These are phyloP conservation scores for Saccharomycopsis lassenensis DNA, from an alignment of 805 yeast species.

Conservation along the genomic window DNA sequence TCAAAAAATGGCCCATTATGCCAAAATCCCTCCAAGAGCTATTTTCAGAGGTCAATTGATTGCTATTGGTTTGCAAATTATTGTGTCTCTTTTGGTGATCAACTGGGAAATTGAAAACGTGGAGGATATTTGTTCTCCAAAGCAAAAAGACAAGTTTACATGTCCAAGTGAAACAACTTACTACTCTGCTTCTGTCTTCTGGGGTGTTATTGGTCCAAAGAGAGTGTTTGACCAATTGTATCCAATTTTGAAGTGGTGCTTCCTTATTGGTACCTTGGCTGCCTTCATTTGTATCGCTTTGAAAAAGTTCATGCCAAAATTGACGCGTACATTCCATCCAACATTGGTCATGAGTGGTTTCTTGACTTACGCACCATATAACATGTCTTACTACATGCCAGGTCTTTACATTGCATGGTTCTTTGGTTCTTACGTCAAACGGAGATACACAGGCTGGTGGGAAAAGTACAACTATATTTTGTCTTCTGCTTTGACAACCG, in stretches of 20 bases:
- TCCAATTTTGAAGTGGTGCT: slow-evolving; percentile 52
- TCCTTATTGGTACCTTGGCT: slow-evolving; percentile 40
- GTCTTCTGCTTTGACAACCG: slow-evolving; percentile 46
- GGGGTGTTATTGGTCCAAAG: slow-evolving; percentile 46
- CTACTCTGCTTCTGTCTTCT: slow-evolving; percentile 41
- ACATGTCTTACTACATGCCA: slow-evolving; percentile 28
- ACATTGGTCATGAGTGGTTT: slow-evolving; percentile 41
- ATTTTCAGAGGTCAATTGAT: slow-evolving; percentile 36
- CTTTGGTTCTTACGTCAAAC: slow-evolving; percentile 40
- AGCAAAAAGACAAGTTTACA: slow-evolving; percentile 29
- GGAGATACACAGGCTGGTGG: slow-evolving; percentile 44
- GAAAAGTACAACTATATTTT: slow-evolving; percentile 37
- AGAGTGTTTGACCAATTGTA: slow-evolving; percentile 46
- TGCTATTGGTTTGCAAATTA: slow-evolving; percentile 24
- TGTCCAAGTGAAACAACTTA: slow-evolving; percentile 31
- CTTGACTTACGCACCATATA: slow-evolving; percentile 40
- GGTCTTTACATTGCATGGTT: slow-evolving; percentile 24
- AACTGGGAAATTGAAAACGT: slow-evolving; percentile 27
- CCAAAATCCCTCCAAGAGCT: slow-evolving; percentile 47
- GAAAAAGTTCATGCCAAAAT: slow-evolving; percentile 21
- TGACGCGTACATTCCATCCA: slow-evolving; percentile 32
- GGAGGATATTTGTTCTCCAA: slow-evolving; percentile 25
- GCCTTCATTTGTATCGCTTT: slow-evolving; percentile 24
- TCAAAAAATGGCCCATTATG: slow-evolving; percentile 45
- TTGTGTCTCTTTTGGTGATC: slow-evolving; percentile 25